phyloP scores from a whole-genome alignment of 176 grass and related monocot genomes.

The Oryza glumipatula region DNA sequence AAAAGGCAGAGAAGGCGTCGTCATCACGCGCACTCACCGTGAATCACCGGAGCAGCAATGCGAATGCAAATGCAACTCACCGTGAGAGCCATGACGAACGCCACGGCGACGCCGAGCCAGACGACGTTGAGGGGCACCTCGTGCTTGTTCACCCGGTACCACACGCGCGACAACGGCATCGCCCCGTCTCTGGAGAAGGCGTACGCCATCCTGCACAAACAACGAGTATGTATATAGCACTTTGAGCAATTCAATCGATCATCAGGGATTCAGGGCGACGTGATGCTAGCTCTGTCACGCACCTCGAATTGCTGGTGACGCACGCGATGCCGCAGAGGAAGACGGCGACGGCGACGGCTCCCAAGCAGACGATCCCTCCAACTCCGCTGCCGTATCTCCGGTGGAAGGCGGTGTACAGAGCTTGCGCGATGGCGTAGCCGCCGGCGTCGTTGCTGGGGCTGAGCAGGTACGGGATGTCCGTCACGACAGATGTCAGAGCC shows the following conservation, averaged over 20 bases:
- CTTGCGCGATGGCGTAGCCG: constrained; percentile 72
- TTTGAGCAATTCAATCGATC: too few species aligned
- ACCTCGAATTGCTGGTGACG: constrained; percentile 57
- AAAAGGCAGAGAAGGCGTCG: too few species aligned
- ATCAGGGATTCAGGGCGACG: background rate
- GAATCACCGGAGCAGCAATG: background rate
- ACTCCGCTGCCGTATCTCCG: constrained; percentile 51
- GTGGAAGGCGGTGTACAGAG: constrained; percentile 53
- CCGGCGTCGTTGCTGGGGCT: constrained; percentile 58
- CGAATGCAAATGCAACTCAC: constrained; percentile 8
- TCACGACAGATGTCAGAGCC: constrained; percentile 49
- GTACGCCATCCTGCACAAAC: constrained; percentile 61
- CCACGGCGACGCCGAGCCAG: constrained; percentile 66
- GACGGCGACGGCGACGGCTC: constrained; percentile 47
- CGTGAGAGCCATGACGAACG: constrained; percentile 71
- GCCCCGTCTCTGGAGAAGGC: constrained; percentile 82
- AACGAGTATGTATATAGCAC: background rate
- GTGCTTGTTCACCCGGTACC: constrained; percentile 59
- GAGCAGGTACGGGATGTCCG: constrained; percentile 58
- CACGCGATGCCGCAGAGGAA: constrained; percentile 57
- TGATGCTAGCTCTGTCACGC: background rate
- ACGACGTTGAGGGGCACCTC: constrained; percentile 72
- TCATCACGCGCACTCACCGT: too few species aligned
- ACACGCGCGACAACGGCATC: constrained; percentile 60
- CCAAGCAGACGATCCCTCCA: constrained; percentile 62